Evolutionary conservation across 345 rosid genomes (phyloP).

Genomic region (Eucalyptus regnans): DNA sequence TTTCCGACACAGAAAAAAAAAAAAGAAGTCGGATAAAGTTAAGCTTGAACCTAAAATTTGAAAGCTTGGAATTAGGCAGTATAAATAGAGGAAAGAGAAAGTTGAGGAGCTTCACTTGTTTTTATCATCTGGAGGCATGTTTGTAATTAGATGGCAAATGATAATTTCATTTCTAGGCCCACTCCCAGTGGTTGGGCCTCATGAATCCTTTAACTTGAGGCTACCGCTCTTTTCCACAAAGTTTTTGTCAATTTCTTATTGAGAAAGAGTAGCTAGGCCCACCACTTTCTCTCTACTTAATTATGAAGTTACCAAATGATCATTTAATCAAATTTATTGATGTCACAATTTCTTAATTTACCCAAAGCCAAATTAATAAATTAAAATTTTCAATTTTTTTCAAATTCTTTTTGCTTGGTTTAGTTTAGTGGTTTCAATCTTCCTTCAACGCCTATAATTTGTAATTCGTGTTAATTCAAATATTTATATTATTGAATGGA

Average conservation of each 20-base stretch:
- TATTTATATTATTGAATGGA: not conserved
- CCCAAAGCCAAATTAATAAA: not conserved
- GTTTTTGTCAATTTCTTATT: not conserved
- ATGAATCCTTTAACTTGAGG: not conserved
- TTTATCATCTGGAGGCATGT: not conserved
- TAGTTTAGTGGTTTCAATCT: not conserved
- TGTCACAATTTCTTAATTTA: too few relatives aligned
- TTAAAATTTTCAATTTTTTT: too few relatives aligned
- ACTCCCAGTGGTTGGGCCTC: accelerated
- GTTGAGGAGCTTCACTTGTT: too few relatives aligned
- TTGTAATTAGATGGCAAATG: not conserved
- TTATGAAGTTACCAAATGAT: not conserved
- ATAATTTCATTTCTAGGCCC: not conserved
- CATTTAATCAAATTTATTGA: not conserved
- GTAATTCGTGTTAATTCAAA: not conserved
- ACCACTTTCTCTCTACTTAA: too few relatives aligned
- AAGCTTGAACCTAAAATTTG: too few relatives aligned
- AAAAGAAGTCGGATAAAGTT: too few relatives aligned
- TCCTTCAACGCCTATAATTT: not conserved
- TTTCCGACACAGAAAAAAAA: too few relatives aligned
- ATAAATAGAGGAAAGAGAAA: too few relatives aligned
- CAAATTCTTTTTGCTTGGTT: not conserved
- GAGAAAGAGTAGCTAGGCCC: not conserved
- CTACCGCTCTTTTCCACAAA: not conserved
- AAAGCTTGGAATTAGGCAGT: too few relatives aligned